Base-by-base conservation (phyloP, 2,329 filamentous ascomycete genomes). In the Fusarium citri region DNA sequence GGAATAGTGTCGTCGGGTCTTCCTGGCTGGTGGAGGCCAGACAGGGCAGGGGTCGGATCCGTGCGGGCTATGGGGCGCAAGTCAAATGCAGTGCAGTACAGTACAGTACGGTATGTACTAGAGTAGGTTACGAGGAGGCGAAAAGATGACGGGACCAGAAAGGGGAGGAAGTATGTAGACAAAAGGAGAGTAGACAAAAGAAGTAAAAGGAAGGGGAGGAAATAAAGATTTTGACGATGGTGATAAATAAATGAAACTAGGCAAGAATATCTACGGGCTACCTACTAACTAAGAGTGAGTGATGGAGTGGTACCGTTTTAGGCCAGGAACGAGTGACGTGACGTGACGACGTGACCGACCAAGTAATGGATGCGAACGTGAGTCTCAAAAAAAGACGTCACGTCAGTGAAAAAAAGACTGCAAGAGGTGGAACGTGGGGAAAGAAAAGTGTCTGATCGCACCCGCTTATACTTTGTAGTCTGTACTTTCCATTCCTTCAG, bases 31-130 rank as follows among this genome's bases (percentile, higher is more conserved):
- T 71, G 69, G 72, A 72, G 62, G 71, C 55, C 50, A 59, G 65
- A 61, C 69, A 75, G 63, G 65, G 62, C 69, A 74, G 67, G 71
- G 71, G 58, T 66, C 53, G 60, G 64, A 68, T 61, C 62, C 56
- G 67, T 41, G 63, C 65, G 59, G 64, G 62, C 48, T 60, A 65
- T 58, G 66, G 70, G 66, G 64, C 70, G 70, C 64, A 56, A 66
- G 41, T 48, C 16, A 63, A 61, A 56, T 58, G 25, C 49, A 31
- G 58, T 58, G 25, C 49, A 31, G 25, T 31, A 7, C 25, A 23
- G 26, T 31, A 7, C 25, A 23, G 26, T 31, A 15, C 26, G 22
- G 30, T 50, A 20, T 26, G 49, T 20, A 51, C 49, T 51, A n/a
- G 16, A 51, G 49, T 22, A 41, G 8, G 15, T 22, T 22, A 59